Percentiles rank a stretch among this genome's conserved stretches.
Evolutionary conservation across 1,284 basidiomycete species (phyloP).

Genomic region (Ceratobasidium sp.): DNA sequence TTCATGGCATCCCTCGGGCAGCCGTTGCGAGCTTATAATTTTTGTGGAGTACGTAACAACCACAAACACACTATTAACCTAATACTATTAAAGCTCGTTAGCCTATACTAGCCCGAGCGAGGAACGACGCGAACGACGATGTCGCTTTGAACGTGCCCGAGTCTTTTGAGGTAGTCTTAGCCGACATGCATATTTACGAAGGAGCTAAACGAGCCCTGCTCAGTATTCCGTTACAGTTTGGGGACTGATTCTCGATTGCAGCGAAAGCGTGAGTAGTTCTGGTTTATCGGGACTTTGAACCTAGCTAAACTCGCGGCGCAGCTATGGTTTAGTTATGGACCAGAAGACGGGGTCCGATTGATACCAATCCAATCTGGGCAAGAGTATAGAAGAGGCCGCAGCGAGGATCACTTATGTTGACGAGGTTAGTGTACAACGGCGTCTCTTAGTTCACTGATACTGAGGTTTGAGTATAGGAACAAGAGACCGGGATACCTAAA

Average conservation of each 20-base stretch:
- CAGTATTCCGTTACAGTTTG: slow-evolving; percentile 85
- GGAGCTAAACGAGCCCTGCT: slow-evolving; percentile 91
- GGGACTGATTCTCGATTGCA: slow-evolving; percentile 86
- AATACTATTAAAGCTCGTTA: too few species aligned
- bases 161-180: slow-evolving; percentile 60
- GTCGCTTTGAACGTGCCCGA: slow-evolving; percentile 60
- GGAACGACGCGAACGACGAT: slow-evolving; percentile 59
- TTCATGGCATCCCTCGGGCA: slow-evolving; percentile 84
- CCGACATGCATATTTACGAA: slow-evolving; percentile 85
- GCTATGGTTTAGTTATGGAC: slow-evolving; percentile 88
- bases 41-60: slow-evolving; percentile 80
- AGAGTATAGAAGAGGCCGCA: slow-evolving; percentile 79
- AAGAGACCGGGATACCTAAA: slow-evolving; percentile 71
- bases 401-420: slow-evolving; percentile 82
- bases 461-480: slow-evolving; percentile 63
- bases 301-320: slow-evolving; percentile 55
- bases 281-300: slow-evolving; percentile 25
- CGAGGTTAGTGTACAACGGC: slow-evolving; percentile 66
- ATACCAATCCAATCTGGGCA: slow-evolving; percentile 84
- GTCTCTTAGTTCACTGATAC: neutral
- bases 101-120: slow-evolving; percentile 71
- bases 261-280: slow-evolving; percentile 80
- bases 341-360: slow-evolving; percentile 85
- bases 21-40: slow-evolving; percentile 81
- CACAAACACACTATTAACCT: too few species aligned